A percentile compares a stretch with the other conserved stretches of the same genome.
Evolutionary conservation across 441 rosid genomes (phyloP).

Genomic region (Corymbia citriodora): DNA sequence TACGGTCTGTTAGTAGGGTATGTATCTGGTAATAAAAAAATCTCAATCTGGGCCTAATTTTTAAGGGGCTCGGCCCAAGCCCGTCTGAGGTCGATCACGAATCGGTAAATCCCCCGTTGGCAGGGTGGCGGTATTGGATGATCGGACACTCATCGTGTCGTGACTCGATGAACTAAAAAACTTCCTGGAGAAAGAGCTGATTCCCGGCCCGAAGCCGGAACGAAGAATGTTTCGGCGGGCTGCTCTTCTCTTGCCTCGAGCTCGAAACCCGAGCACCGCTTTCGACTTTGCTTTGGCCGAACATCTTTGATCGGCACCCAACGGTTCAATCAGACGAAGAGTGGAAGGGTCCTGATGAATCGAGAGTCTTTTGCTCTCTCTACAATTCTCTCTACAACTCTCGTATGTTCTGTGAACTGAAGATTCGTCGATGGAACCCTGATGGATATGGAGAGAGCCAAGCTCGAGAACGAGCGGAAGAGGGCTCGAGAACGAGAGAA

Average conservation of each 20-base stretch:
- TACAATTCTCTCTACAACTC: no score
- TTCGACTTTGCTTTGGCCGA: not conserved
- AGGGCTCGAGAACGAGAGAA: conserved; percentile 63
- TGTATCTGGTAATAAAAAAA: no score
- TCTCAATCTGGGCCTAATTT: no score
- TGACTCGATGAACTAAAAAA: no score
- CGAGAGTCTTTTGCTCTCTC: not conserved
- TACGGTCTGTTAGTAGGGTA: no score
- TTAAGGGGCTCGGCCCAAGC: no score
- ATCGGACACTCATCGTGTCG: no score
- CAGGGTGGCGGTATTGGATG: no score
- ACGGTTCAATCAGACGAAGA: not conserved
- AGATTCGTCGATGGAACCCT: not conserved
- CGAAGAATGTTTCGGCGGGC: not conserved
- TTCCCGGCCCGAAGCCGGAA: not conserved
- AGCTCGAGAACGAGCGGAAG: conserved; percentile 60
- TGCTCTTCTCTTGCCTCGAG: not conserved
- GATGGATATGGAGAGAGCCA: conserved; percentile 48
- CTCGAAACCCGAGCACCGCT: not conserved
- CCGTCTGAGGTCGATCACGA: no score
- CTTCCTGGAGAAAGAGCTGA: no score
- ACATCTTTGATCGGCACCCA: not conserved
- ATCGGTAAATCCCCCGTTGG: no score
- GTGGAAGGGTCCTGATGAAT: not conserved
- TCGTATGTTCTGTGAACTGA: not conserved